phyloP scores from a whole-genome alignment of 1,284 basidiomycete genomes.

The Pseudozyma thailandica region DNA sequence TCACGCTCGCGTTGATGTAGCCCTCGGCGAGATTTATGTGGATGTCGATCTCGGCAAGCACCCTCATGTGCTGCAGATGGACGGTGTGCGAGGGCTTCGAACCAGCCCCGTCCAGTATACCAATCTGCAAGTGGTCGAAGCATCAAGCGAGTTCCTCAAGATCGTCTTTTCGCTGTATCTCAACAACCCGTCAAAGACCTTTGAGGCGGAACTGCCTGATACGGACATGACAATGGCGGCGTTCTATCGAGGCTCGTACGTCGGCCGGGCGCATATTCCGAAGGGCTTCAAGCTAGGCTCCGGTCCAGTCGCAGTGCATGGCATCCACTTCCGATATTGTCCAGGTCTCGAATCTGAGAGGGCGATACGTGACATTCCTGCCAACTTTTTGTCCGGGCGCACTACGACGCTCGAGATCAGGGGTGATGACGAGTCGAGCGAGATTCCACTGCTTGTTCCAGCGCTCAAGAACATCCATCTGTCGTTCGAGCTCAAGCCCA shows the following conservation, averaged over 20 bases:
- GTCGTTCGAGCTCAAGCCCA: conserved; percentile 52
- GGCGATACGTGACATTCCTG: conserved; percentile 45
- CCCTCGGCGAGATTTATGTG: conserved; percentile 44
- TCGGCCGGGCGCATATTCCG: conserved; percentile 47
- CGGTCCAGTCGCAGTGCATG: conserved; percentile 47
- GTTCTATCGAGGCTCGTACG: conserved; percentile 45
- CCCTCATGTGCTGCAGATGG: conserved; percentile 27
- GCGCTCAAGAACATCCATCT: conserved; percentile 49
- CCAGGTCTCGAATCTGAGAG: conserved; percentile 32
- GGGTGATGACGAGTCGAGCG: conserved; percentile 53
- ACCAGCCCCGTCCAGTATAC: conserved; percentile 55
- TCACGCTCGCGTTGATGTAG: conserved; percentile 35
- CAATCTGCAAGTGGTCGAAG: conserved; percentile 49
- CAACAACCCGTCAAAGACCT: conserved; percentile 52
- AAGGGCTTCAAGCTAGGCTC: conserved; percentile 35
- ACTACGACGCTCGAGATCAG: conserved; percentile 51
- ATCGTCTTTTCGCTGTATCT: conserved; percentile 51
- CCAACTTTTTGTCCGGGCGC: conserved; percentile 54
- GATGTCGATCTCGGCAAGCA: conserved; percentile 45
- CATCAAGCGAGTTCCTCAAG: conserved; percentile 43
- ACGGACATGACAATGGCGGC: conserved; percentile 52
- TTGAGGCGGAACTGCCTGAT: conserved; percentile 43
- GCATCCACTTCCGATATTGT: conserved; percentile 54
- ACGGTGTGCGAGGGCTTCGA: conserved; percentile 36
- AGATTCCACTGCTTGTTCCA: conserved; percentile 39